Conservation (phyloP, 305 asterid genomes). For the Coffea humblotiana region DNA sequence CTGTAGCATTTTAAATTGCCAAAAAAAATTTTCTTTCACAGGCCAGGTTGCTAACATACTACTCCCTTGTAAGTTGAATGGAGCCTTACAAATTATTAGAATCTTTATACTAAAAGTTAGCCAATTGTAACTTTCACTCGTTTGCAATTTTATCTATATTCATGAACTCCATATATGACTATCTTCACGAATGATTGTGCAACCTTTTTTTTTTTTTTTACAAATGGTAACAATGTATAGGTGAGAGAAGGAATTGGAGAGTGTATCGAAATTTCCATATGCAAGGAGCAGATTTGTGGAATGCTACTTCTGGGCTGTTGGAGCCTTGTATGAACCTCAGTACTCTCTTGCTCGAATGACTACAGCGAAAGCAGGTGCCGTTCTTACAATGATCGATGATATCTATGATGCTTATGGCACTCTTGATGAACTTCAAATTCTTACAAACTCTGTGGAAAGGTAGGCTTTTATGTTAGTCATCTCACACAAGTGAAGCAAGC, state of each 20-base stretch:
- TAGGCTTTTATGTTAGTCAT: background rate
- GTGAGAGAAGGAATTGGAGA: conserved; percentile 21
- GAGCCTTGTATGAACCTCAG: conserved; percentile 16
- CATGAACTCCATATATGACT: too few relatives aligned
- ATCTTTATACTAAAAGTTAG: too few relatives aligned
- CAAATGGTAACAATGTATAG: background rate
- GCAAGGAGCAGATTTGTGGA: conserved; percentile 20
- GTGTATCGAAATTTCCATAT: conserved; percentile 16
- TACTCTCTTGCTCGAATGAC: conserved; percentile 13
- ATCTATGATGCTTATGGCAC: conserved; percentile 29
- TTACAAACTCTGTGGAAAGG: conserved; percentile 16
- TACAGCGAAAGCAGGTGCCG: background rate
- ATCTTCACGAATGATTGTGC: too few relatives aligned
- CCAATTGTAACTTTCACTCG: too few relatives aligned
- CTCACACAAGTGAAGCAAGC: too few relatives aligned
- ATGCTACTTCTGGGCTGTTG: conserved; percentile 24
- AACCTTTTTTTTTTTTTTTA: too few relatives aligned
- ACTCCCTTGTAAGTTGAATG: too few relatives aligned
- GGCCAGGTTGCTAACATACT: too few relatives aligned
- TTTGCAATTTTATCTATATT: too few relatives aligned
- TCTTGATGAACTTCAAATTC: conserved; percentile 15
- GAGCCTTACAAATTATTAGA: too few relatives aligned
- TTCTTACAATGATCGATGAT: conserved; percentile 14
- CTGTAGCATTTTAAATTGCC: too few relatives aligned
- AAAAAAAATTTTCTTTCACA: too few relatives aligned